Evolutionary conservation across 768 basidiomycete genomes (phyloP).

Genomic region (Heimioporus sp.): DNA sequence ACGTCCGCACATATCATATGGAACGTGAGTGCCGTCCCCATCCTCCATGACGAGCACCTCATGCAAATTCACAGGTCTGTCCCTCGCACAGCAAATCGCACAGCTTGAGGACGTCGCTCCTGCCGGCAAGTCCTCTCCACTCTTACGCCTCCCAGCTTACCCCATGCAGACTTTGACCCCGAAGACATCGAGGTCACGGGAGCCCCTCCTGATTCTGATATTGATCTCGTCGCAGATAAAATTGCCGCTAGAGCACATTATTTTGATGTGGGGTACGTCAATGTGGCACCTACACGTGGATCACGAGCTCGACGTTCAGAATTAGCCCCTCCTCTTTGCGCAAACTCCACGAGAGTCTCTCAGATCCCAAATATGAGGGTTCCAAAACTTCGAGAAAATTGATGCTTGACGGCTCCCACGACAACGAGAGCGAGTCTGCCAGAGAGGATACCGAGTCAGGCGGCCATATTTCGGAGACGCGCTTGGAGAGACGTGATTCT

Average conservation of each 20-base stretch:
- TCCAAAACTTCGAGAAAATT: slow-evolving; percentile 60
- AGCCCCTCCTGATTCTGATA: slow-evolving; percentile 38
- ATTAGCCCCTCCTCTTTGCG: slow-evolving; percentile 68
- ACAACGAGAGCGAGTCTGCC: slow-evolving; percentile 7
- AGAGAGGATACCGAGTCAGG: slow-evolving; percentile 16
- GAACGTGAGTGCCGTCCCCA: slow-evolving; percentile 24
- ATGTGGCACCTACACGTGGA: slow-evolving; percentile 20
- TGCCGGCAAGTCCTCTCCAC: slow-evolving; percentile 45
- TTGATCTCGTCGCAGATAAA: slow-evolving; percentile 27
- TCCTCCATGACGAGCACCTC: slow-evolving; percentile 1
- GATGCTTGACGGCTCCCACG: slow-evolving; percentile 40
- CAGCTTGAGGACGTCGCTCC: slow-evolving; percentile 73
- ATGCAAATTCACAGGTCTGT: slow-evolving; percentile 39
- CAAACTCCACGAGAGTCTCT: slow-evolving; percentile 58
- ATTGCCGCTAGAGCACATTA: slow-evolving; percentile 70
- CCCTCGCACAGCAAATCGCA: slow-evolving; percentile 79
- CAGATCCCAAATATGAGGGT: slow-evolving; percentile 80
- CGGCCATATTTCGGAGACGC: slow-evolving; percentile 19
- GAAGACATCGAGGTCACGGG: slow-evolving; percentile 57
- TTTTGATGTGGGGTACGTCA: slow-evolving; percentile 71
- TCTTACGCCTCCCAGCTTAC: slow-evolving; percentile 7
- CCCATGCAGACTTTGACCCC: slow-evolving; percentile 63
- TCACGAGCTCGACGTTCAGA: slow-evolving; percentile 1
- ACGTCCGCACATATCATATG: slow-evolving; percentile 9
- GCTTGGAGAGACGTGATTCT: not conserved